Base-by-base conservation (phyloP, 1,139 yeast species). In the Geotrichum aggregatum region DNA sequence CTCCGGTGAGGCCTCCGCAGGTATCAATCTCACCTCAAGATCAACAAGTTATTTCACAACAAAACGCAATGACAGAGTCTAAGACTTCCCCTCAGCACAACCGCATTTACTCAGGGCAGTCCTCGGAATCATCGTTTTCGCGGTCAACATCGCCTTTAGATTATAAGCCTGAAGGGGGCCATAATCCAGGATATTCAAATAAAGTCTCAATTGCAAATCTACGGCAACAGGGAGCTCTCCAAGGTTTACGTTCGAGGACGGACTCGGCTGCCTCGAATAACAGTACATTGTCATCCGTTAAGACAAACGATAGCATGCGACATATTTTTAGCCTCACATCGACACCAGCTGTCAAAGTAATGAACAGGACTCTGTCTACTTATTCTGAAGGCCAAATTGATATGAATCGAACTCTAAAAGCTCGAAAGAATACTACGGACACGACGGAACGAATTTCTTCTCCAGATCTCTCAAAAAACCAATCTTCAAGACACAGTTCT, bases 361-460 rank as follows among this genome's bases (percentile, higher is more conserved):
- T 13, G 24, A 24, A n/a, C 24, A 8, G 19, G 7, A 8, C 14
- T 18, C 39, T 4, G 30, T 18, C 10, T n/a, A 13, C 18, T n/a
- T 42, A 28, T 8, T 5, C 36, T 16, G 28, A 28, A n/a, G 14
- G 6, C 19, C 18, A 19, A 19, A 11, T 10, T 10, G 28, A 38
- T 10, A 10, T 22, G n/a, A 13, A 7, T 10, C 22, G 10, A 19
- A 22, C 41, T 18, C 14, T 42, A 30, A 3, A 19, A 28, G 42
- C 49, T 10, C 16, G 26, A 1, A 41, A 44, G 28, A 49, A 28
- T 3, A 24, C 24, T 13, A 44, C 46, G 3, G 46, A 49, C 31
- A 18, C 49, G 8, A 49, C 49, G 7, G 46, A 49, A 24, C 42
- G 41, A n/a, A 44, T 41, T 4, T n/a, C 44, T 28, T 38, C 43